phyloP scores from a whole-genome alignment of 2,329 filamentous ascomycete species.

The Hypoxylon sp. region DNA sequence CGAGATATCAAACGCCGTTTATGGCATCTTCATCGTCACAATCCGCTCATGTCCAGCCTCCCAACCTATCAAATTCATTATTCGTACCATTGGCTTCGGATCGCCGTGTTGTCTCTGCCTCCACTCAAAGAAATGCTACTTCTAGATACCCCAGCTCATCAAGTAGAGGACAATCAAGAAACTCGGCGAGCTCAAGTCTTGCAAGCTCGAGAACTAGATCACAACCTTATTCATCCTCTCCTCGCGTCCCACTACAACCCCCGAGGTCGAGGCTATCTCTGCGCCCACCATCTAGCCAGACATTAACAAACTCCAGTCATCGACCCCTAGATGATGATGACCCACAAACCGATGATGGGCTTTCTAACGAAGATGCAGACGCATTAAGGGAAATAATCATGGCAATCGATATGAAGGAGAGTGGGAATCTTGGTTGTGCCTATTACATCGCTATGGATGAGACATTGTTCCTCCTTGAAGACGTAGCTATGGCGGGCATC shows the following conservation, averaged over 20 bases:
- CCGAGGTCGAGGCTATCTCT: slow-evolving; percentile 40
- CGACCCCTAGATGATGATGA: slow-evolving; percentile 29
- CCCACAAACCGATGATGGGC: slow-evolving; percentile 26
- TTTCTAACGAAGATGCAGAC: slow-evolving; percentile 43
- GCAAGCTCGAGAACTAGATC: slow-evolving; percentile 16
- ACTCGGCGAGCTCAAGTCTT: slow-evolving; percentile 25
- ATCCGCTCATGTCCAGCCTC: slow-evolving; percentile 18
- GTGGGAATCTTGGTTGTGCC: slow-evolving; percentile 79
- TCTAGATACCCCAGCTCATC: slow-evolving; percentile 12
- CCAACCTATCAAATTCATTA: slow-evolving; percentile 25
- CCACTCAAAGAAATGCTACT: slow-evolving; percentile 11
- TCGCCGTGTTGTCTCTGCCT: slow-evolving; percentile 33
- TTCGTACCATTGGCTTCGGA: slow-evolving; percentile 24
- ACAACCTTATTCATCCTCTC: slow-evolving; percentile 38
- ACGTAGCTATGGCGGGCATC: slow-evolving; percentile 73
- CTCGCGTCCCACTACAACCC: slow-evolving; percentile 37
- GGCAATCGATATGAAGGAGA: slow-evolving; percentile 78
- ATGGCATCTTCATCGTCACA: slow-evolving; percentile 18
- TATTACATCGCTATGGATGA: slow-evolving; percentile 80
- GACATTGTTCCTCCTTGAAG: slow-evolving; percentile 78
- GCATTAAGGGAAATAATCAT: slow-evolving; percentile 75
- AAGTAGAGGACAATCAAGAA: slow-evolving; percentile 18
- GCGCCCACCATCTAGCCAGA: slow-evolving; percentile 32
- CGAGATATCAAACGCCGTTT: slow-evolving; percentile 31
- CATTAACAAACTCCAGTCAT: slow-evolving; percentile 19